Evolutionary conservation across 1,139 yeast species (phyloP).

Genomic region (Lodderomyces parapsilosis): DNA sequence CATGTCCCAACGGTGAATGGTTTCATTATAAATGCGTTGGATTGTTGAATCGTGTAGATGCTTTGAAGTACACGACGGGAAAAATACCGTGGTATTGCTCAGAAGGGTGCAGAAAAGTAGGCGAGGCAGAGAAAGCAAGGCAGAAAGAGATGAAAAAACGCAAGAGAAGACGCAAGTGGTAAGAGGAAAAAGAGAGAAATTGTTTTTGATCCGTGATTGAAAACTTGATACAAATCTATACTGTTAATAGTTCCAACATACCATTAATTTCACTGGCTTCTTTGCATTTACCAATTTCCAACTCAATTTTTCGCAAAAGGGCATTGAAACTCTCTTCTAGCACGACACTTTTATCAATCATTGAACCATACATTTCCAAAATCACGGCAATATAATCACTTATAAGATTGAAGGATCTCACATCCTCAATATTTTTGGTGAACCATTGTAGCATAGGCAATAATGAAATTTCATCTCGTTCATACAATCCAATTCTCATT

Average conservation of each 20-base stretch:
- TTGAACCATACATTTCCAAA: slow-evolving; percentile 72
- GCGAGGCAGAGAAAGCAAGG: slow-evolving; percentile 15
- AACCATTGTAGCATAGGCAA: slow-evolving; percentile 90
- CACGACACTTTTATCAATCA: slow-evolving; percentile 75
- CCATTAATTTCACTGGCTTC: slow-evolving; percentile 92
- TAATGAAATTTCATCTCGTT: slow-evolving; percentile 81
- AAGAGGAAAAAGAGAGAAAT: neutral
- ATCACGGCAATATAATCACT: slow-evolving; percentile 85
- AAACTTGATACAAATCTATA: slow-evolving; percentile 19
- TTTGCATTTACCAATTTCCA: slow-evolving; percentile 74
- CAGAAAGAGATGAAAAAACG: slow-evolving; percentile 20
- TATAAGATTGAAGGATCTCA: slow-evolving; percentile 68
- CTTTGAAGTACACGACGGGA: slow-evolving; percentile 36
- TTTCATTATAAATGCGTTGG: slow-evolving; percentile 52
- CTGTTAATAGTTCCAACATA: slow-evolving; percentile 80
- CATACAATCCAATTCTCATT: slow-evolving; percentile 70
- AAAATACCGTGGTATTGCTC: slow-evolving; percentile 45
- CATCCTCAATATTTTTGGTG: slow-evolving; percentile 71
- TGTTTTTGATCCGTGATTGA: neutral
- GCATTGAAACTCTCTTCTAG: slow-evolving; percentile 68
- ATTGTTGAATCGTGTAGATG: slow-evolving; percentile 38
- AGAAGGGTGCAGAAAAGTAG: slow-evolving; percentile 27
- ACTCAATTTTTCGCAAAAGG: slow-evolving; percentile 58
- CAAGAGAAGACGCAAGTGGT: slow-evolving; percentile 15
- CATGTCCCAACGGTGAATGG: slow-evolving; percentile 51